These are phyloP conservation scores for Solanum paucissectum DNA, from an alignment of 257 asterid species.

Conservation along the genomic window DNA sequence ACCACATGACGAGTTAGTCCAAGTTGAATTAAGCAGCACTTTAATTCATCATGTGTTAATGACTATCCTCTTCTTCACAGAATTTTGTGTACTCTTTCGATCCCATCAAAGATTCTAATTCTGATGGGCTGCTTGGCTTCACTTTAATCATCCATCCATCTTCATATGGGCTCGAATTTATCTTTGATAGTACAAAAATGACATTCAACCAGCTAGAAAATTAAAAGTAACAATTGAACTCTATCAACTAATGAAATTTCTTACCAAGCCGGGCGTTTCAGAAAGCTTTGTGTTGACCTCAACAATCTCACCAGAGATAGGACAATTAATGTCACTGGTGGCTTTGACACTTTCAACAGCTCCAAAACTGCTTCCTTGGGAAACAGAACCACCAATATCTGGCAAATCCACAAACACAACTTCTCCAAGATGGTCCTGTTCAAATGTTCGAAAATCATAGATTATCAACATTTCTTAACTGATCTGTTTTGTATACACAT, in stretches of 20 bases:
- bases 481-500: not conserved
- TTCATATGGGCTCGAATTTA: conserved; percentile 74
- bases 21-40: not conserved
- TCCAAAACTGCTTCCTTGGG: conserved; percentile 49
- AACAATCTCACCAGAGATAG: conserved; percentile 76
- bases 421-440: conserved; percentile 86
- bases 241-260: not conserved
- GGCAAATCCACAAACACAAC: conserved; percentile 89
- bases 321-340: conserved; percentile 74
- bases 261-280: conserved; percentile 73
- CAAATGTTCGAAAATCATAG: not conserved
- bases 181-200: conserved; percentile 23
- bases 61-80: conserved; percentile 77
- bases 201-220: not conserved
- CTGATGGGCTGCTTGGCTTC: conserved; percentile 66
- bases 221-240: not conserved
- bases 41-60: not conserved
- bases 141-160: conserved; percentile 96
- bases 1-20: conserved; percentile 3
- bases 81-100: conserved; percentile 63
- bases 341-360: conserved; percentile 95
- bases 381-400: conserved; percentile 43
- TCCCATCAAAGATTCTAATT: conserved; percentile 53
- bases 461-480: not conserved
- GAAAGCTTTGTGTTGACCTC: conserved; percentile 63